phyloP scores from a whole-genome alignment of 139 green algal species.

The Volvox africanus region DNA sequence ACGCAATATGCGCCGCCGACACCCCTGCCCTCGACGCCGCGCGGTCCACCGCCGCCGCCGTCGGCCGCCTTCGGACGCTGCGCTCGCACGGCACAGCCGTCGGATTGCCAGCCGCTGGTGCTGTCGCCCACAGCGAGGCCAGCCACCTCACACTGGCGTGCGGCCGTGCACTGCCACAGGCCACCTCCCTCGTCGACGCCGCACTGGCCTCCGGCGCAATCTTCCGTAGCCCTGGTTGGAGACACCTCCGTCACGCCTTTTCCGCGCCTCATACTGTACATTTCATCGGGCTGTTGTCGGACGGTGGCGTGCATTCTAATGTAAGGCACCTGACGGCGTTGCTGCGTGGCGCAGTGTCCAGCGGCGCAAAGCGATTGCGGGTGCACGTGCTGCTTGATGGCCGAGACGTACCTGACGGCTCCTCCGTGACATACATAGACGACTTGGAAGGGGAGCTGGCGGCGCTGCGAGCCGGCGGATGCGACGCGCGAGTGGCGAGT shows the following conservation, averaged over 20 bases:
- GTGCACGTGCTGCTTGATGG: constrained; percentile 95
- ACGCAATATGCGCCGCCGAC: constrained; percentile 79
- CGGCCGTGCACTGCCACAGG: constrained; percentile 92
- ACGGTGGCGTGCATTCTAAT: constrained; percentile 93
- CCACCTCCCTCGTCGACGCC: constrained; percentile 65
- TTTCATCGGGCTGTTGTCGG: constrained; percentile 93
- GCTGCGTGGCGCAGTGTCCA: constrained; percentile 76
- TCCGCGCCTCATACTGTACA: constrained; percentile 88
- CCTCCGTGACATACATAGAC: constrained; percentile 77
- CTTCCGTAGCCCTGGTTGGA: constrained; percentile 86
- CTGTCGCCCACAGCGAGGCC: constrained; percentile 91
- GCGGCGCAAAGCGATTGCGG: constrained; percentile 88
- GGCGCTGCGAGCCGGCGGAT: constrained; percentile 31
- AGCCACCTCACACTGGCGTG: constrained; percentile 95
- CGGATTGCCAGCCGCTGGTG: constrained; percentile 84
- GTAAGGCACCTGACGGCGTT: constrained; percentile 81
- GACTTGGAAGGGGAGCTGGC: constrained; percentile 81
- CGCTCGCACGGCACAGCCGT: constrained; percentile 91
- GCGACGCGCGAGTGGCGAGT: constrained; percentile 90
- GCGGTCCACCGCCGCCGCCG: constrained; percentile 52
- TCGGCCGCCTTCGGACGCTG: constrained; percentile 68
- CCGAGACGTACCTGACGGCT: constrained; percentile 92
- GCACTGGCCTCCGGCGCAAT: constrained; percentile 84
- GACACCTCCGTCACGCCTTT: constrained; percentile 81
- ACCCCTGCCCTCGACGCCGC: constrained; percentile 83